Conservation (phyloP, 169 alveolate genomes). For the Pseudocohnilembus persalinus region DNA sequence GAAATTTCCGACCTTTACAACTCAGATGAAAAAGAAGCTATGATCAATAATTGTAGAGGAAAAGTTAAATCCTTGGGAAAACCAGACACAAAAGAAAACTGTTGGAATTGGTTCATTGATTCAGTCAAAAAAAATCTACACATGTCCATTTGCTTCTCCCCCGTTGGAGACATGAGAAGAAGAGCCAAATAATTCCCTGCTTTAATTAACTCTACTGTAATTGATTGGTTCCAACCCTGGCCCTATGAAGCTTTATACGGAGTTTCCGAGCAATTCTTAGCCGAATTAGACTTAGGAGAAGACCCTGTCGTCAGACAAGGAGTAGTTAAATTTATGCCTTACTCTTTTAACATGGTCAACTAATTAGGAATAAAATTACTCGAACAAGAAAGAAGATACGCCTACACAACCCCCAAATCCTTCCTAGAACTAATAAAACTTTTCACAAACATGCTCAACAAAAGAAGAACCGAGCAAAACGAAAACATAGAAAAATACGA, state of each 20-base stretch:
- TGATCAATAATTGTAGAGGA: conserved; percentile 84
- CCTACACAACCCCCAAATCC: conserved; percentile 95
- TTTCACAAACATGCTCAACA: conserved; percentile 87
- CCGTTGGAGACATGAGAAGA: conserved; percentile 93
- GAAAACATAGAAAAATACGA: conserved; percentile 85
- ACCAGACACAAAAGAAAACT: conserved; percentile 89
- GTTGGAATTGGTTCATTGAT: conserved; percentile 92
- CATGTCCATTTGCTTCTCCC: conserved; percentile 95
- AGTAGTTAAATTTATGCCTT: conserved; percentile 89
- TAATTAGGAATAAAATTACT: conserved; percentile 67
- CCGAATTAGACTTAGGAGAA: conserved; percentile 83
- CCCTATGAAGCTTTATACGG: conserved; percentile 93
- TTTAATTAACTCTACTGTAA: conserved; percentile 91
- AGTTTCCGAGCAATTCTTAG: conserved; percentile 90
- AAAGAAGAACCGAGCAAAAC: conserved; percentile 79
- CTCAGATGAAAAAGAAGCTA: conserved; percentile 92
- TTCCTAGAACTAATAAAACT: conserved; percentile 93
- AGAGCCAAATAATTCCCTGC: conserved; percentile 95
- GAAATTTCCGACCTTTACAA: conserved; percentile 92
- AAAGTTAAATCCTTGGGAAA: conserved; percentile 91
- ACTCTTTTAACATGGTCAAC: conserved; percentile 82
- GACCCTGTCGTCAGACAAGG: conserved; percentile 70
- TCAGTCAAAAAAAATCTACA: conserved; percentile 93
- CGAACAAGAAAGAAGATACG: conserved; percentile 90
- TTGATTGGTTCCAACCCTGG: conserved; percentile 97